These are phyloP conservation scores for Heracleum sosnowskyi DNA, from an alignment of 129 eudicot genomes.

Conservation along the genomic window DNA sequence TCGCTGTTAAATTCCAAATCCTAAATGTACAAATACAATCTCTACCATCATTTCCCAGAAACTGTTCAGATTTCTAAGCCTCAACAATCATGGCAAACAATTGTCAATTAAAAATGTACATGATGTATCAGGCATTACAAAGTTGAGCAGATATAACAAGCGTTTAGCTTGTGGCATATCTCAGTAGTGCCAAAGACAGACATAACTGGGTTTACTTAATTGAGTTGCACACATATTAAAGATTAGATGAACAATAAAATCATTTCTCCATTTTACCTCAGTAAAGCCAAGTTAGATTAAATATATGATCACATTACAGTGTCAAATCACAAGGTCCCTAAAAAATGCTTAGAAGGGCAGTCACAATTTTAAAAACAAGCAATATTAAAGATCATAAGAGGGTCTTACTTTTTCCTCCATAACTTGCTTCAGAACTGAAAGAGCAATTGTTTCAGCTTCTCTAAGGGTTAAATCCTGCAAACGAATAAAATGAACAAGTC, in stretches of 20 bases:
- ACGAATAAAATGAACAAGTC: neutral
- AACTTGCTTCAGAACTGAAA: conserved; percentile 94
- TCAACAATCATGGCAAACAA: neutral
- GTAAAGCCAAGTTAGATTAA: neutral
- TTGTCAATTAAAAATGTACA: neutral
- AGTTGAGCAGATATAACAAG: neutral
- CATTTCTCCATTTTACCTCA: neutral
- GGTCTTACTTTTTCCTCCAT: conserved; percentile 92
- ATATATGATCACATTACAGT: neutral
- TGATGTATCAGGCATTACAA: neutral
- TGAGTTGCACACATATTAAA: neutral
- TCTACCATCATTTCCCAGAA: neutral
- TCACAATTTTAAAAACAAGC: neutral
- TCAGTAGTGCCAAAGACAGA: neutral
- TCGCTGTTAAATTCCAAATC: neutral
- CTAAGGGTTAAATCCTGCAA: conserved; percentile 72
- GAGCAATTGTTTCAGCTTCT: conserved; percentile 95
- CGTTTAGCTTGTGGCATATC: neutral
- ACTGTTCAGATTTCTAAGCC: neutral
- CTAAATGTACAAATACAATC: neutral
- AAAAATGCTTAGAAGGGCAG: neutral
- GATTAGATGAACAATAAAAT: neutral
- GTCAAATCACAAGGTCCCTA: neutral
- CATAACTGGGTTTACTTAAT: neutral
- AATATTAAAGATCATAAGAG: neutral